These are phyloP conservation scores for Neoboletus subvelutipes DNA, from an alignment of 768 basidiomycete genomes.

Conservation along the genomic window DNA sequence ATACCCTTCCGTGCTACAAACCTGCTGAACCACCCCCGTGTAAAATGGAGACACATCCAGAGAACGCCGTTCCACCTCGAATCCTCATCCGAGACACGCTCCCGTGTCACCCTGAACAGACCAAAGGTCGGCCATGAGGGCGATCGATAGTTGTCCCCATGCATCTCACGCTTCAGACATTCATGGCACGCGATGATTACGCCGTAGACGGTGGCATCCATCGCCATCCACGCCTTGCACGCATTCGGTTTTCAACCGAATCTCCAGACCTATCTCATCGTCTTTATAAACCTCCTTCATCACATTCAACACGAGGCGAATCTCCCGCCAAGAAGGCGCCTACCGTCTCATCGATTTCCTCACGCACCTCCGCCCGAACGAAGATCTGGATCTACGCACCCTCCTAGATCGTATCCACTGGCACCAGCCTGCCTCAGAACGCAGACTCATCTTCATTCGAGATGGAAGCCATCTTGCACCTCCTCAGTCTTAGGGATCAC, in stretches of 20 bases:
- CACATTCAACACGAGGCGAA: constrained; percentile 28
- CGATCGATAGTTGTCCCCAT: constrained; percentile 32
- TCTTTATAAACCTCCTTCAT: constrained; percentile 40
- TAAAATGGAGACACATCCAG: constrained; percentile 26
- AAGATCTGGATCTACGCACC: constrained; percentile 13
- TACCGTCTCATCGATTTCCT: constrained; percentile 28
- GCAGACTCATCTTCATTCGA: constrained; percentile 11
- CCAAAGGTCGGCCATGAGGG: constrained; percentile 14
- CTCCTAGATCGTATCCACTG: constrained; percentile 22
- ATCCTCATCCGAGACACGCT: constrained; percentile 49
- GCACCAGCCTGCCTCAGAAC: not conserved
- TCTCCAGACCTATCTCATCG: constrained; percentile 39
- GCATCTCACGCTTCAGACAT: constrained; percentile 43
- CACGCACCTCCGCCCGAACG: constrained; percentile 18
- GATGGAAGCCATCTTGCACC: constrained; percentile 17
- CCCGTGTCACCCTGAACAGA: constrained; percentile 29
- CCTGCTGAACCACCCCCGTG: constrained; percentile 16
- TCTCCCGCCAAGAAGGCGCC: not conserved
- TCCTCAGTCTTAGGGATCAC: constrained; percentile 22
- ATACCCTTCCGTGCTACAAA: constrained; percentile 38
- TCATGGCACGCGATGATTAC: constrained; percentile 43
- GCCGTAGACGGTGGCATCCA: constrained; percentile 47
- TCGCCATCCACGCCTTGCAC: constrained; percentile 37
- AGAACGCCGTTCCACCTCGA: constrained; percentile 37
- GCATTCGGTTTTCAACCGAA: constrained; percentile 32